Evolutionary conservation across 192 early-diverging fungal species (phyloP).

Genomic region (Mortierella alpina): DNA sequence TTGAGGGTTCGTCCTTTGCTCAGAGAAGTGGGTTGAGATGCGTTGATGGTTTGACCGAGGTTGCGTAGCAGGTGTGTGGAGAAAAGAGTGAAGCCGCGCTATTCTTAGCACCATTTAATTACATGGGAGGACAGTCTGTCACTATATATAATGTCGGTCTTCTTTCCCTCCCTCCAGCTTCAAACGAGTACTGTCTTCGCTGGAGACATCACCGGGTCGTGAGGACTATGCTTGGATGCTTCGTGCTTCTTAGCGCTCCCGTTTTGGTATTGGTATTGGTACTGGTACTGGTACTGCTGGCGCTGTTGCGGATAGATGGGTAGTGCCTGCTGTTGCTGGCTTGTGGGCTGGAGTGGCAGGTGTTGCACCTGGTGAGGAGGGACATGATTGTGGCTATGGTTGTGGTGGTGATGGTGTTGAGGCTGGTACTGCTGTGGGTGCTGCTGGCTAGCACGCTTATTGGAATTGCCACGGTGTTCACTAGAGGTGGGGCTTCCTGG

Average conservation of each 20-base stretch:
- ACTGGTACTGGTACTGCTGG: background rate
- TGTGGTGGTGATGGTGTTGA: conserved; percentile 7
- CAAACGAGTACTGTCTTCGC: conserved; percentile 2
- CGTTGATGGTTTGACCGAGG: background rate
- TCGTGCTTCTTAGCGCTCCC: conserved; percentile 9
- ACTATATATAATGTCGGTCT: background rate
- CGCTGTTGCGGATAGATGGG: background rate
- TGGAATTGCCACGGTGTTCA: background rate
- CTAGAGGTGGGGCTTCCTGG: background rate
- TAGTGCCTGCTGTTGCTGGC: too few relatives aligned
- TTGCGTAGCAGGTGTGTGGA: too few relatives aligned
- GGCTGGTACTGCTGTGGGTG: background rate
- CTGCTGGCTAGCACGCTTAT: background rate
- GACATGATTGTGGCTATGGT: background rate
- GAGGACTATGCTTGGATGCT: background rate
- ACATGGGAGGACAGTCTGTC: background rate
- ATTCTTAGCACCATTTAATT: too few relatives aligned
- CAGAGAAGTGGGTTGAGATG: background rate
- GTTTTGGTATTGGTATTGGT: conserved; percentile 6
- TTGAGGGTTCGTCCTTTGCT: background rate
- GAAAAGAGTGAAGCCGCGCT: too few relatives aligned
- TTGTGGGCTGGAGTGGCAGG: too few relatives aligned
- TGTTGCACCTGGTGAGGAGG: background rate
- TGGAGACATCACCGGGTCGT: background rate
- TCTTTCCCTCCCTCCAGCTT: background rate